A percentile compares a stretch with the other conserved stretches of the same genome.
Conservation (phyloP, 345 rosid genomes). For the Viola odorata region DNA sequence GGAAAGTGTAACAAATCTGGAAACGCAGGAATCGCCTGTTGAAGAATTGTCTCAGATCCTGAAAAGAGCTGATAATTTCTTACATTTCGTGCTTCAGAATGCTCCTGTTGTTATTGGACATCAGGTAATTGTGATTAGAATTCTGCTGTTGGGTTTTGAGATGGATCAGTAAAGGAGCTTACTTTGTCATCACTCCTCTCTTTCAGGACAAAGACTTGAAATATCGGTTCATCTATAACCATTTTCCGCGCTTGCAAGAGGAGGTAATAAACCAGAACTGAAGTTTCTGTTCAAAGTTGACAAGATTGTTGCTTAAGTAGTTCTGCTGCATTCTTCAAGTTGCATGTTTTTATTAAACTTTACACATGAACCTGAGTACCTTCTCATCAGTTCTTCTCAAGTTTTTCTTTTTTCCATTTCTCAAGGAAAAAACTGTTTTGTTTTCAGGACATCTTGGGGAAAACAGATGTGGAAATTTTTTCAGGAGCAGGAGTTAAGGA, state of each 20-base stretch:
- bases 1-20: constrained; percentile 61
- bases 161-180: constrained; percentile 5
- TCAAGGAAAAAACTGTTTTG: no score
- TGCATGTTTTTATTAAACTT: no score
- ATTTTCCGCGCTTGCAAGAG: constrained; percentile 77
- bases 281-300: constrained; percentile 20
- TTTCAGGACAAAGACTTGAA: constrained; percentile 84
- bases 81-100: constrained; percentile 87
- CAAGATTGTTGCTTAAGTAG: not conserved
- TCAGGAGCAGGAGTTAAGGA: constrained; percentile 88
- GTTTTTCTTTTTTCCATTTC: not conserved
- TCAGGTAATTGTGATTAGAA: constrained; percentile 44
- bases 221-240: constrained; percentile 88
- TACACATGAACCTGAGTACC: not conserved
- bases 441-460: constrained; percentile 80
- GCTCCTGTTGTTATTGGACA: constrained; percentile 95
- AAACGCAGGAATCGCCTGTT: constrained; percentile 65
- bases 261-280: constrained; percentile 43
- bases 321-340: not conserved
- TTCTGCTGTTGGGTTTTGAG: not conserved
- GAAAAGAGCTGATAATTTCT: constrained; percentile 82
- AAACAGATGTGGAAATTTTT: constrained; percentile 86
- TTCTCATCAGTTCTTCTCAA: not conserved
- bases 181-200: not conserved
- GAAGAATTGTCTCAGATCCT: constrained; percentile 84